Evolutionary conservation across 345 rosid species (phyloP).

Genomic region (Hibiscus trionum): DNA sequence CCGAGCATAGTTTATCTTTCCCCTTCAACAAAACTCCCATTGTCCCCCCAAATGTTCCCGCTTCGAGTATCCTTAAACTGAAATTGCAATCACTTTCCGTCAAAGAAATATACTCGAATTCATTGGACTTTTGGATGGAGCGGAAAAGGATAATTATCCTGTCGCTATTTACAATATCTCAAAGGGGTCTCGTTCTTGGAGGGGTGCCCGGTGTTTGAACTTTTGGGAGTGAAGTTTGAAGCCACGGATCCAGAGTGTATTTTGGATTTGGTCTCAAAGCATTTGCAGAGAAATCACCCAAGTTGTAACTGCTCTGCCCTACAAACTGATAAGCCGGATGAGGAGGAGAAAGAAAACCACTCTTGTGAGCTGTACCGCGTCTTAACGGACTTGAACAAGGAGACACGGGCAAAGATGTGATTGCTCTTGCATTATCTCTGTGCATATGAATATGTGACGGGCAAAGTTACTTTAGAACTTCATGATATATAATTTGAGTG

Average conservation of each 20-base stretch:
- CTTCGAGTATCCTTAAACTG: no score
- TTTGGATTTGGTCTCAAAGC: conserved; percentile 32
- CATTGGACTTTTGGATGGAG: conserved; percentile 8
- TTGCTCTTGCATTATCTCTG: conserved; percentile 66
- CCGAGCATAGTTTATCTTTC: not conserved
- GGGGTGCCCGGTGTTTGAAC: conserved; percentile 41
- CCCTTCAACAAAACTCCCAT: not conserved
- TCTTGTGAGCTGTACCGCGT: conserved; percentile 48
- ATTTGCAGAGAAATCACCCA: conserved; percentile 41
- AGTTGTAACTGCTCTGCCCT: conserved; percentile 46
- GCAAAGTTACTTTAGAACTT: conserved; percentile 6
- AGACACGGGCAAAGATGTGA: conserved; percentile 78
- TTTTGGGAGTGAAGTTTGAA: conserved; percentile 35
- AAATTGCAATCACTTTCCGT: no score
- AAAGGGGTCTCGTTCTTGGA: conserved; percentile 50
- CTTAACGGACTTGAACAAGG: conserved; percentile 89
- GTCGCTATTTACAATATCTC: conserved; percentile 30
- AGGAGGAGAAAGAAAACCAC: conserved; percentile 78
- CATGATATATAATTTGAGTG: not conserved
- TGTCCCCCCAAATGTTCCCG: not conserved
- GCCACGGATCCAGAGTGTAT: conserved; percentile 32
- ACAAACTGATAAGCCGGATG: conserved; percentile 44
- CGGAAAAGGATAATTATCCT: not conserved
- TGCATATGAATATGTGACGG: conserved; percentile 1
- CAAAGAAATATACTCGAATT: not conserved